Evolutionary conservation across 1,139 yeast genomes (phyloP).

Genomic region (Kodamaea fungicola): DNA sequence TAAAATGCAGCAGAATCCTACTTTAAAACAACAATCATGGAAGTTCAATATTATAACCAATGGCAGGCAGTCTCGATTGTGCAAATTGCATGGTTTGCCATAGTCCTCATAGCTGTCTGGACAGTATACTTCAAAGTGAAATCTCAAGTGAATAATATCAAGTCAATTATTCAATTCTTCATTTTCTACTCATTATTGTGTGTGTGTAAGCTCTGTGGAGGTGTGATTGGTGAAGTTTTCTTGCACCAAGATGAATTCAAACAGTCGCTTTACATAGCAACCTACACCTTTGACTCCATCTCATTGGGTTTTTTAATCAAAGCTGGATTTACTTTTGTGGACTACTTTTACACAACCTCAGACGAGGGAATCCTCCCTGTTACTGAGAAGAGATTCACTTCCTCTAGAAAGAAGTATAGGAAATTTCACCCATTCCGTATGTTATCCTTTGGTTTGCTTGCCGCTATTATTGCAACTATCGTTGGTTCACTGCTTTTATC

Average conservation of each 20-base stretch:
- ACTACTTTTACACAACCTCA: constrained; percentile 5
- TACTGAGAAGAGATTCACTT: background rate
- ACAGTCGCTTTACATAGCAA: constrained; percentile 13
- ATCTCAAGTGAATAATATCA: constrained; percentile 2
- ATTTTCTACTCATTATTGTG: constrained; percentile 8
- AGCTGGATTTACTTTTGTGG: constrained; percentile 10
- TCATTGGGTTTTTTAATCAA: constrained; percentile 17
- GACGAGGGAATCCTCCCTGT: background rate
- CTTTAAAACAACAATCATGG: constrained; percentile 3
- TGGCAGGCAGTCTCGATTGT: constrained; percentile 18
- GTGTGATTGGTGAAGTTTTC: constrained; percentile 13
- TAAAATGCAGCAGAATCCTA: too few relatives aligned
- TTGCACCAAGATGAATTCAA: constrained; percentile 8
- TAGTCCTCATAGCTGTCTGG: constrained; percentile 7
- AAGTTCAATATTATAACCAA: constrained; percentile 5
- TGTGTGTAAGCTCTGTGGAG: constrained; percentile 19
- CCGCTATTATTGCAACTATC: constrained; percentile 13
- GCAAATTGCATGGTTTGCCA: constrained; percentile 15
- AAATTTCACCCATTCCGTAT: constrained; percentile 13
- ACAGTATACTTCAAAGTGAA: constrained; percentile 1
- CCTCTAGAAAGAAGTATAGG: constrained; percentile 1
- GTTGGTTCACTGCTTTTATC: constrained; percentile 11
- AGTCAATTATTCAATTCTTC: constrained; percentile 5
- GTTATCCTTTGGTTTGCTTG: constrained; percentile 14
- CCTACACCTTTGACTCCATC: constrained; percentile 17